These are phyloP conservation scores for Linaria vulgaris DNA, from an alignment of 257 asterid genomes.

Conservation along the genomic window DNA sequence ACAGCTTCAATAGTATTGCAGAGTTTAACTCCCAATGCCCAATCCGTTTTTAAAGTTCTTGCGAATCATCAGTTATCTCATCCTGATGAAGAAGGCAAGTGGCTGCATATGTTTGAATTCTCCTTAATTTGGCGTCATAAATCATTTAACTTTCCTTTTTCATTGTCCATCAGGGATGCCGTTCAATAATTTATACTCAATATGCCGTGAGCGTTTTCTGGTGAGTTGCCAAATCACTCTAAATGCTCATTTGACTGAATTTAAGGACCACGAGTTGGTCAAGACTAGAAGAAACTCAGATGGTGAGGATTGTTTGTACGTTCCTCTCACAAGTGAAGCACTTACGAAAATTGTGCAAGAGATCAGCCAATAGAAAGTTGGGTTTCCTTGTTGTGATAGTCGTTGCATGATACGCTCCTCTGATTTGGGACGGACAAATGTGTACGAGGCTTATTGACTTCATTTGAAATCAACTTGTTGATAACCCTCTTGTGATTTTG, in stretches of 20 bases:
- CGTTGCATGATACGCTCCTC: too few species aligned
- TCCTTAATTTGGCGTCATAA: constrained; percentile 16
- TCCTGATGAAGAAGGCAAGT: constrained; percentile 88
- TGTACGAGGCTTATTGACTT: too few species aligned
- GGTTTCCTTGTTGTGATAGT: neutral
- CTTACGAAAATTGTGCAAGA: constrained; percentile 75
- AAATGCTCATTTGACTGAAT: constrained; percentile 90
- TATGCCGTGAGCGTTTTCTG: constrained; percentile 79
- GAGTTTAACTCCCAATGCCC: constrained; percentile 96
- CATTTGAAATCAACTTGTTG: too few species aligned
- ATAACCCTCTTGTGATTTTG: too few species aligned
- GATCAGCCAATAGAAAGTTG: constrained; percentile 43
- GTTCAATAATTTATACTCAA: constrained; percentile 56
- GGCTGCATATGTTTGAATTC: constrained; percentile 13
- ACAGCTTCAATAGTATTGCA: constrained; percentile 88
- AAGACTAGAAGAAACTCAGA: constrained; percentile 76
- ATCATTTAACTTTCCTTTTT: neutral
- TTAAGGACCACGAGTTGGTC: constrained; percentile 89
- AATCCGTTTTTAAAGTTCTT: constrained; percentile 71
- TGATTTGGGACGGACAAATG: too few species aligned
- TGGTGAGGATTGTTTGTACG: constrained; percentile 77
- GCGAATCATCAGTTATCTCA: constrained; percentile 79
- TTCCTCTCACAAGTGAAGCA: constrained; percentile 79
- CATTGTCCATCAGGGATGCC: constrained; percentile 67
- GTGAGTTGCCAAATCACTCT: constrained; percentile 89